Conservation (phyloP, 148 eudicot species). For the Persicaria maculosa region DNA sequence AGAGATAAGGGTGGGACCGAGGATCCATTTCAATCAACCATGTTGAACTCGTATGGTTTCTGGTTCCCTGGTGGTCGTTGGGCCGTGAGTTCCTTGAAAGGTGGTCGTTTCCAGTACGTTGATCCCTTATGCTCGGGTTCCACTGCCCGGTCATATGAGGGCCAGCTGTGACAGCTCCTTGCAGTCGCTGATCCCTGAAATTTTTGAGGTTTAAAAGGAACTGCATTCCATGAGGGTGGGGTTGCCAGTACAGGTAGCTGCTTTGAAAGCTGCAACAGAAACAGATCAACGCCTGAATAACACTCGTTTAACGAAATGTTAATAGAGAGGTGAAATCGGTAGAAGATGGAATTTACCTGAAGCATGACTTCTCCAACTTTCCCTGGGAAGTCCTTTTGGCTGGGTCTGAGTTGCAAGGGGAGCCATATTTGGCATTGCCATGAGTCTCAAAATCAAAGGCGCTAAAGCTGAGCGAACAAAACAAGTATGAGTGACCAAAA, state of each 20-base stretch:
- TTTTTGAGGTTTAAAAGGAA: conserved; percentile 45
- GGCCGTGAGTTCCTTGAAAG: conserved; percentile 32
- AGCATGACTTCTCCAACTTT: conserved; percentile 92
- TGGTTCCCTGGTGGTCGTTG: conserved; percentile 33
- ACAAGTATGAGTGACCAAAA: neutral
- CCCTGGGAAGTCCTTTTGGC: conserved; percentile 79
- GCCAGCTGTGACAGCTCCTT: conserved; percentile 21
- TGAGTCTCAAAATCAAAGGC: conserved; percentile 67
- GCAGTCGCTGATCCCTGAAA: conserved; percentile 54
- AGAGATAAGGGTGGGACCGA: conserved; percentile 57
- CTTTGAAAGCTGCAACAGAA: conserved; percentile 60
- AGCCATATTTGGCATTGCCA: conserved; percentile 73
- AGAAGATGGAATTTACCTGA: conserved; percentile 36
- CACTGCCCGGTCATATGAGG: conserved; percentile 23
- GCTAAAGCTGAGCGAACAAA: conserved; percentile 54
- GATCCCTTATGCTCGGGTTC: conserved; percentile 28
- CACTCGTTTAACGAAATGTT: too few relatives aligned
- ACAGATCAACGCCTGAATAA: neutral
- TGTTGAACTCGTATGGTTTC: conserved; percentile 16
- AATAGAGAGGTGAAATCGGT: too few relatives aligned
- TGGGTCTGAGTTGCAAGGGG: conserved; percentile 50
- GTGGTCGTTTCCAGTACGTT: conserved; percentile 30
- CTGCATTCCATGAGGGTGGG: conserved; percentile 58
- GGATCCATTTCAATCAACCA: conserved; percentile 57
- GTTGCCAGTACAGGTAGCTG: conserved; percentile 78